Evolutionary conservation across 441 rosid genomes (phyloP).

Genomic region (Erysimum cheiri): DNA sequence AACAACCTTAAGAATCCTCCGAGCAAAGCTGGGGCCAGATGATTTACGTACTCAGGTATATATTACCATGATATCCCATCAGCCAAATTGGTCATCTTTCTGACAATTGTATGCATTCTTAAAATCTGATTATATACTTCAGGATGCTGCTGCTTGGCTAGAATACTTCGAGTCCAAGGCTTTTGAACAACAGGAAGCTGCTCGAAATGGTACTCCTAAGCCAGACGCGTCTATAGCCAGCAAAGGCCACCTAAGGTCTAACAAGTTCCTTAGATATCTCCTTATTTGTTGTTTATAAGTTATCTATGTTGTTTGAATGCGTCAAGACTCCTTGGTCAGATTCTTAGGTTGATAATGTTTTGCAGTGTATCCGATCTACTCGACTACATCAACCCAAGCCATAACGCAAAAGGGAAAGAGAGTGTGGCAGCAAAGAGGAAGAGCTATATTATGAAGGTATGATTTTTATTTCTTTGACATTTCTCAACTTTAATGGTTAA

Average conservation of each 20-base stretch:
- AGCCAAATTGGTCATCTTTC: slow-evolving; percentile 29
- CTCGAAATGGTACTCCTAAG: slow-evolving; percentile 77
- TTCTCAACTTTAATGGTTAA: slow-evolving; percentile 8
- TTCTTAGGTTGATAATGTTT: slow-evolving; percentile 41
- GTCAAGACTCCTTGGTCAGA: slow-evolving; percentile 29
- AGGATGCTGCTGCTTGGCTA: slow-evolving; percentile 88
- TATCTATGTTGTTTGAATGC: slow-evolving; percentile 25
- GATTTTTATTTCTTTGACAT: not conserved
- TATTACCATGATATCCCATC: slow-evolving; percentile 17
- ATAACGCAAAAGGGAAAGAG: slow-evolving; percentile 67
- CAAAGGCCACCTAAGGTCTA: slow-evolving; percentile 79
- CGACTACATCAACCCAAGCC: slow-evolving; percentile 78
- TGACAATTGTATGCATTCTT: slow-evolving; percentile 18
- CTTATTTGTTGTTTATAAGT: slow-evolving; percentile 26
- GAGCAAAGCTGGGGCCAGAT: slow-evolving; percentile 77
- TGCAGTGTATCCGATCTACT: slow-evolving; percentile 81
- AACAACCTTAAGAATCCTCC: slow-evolving; percentile 72
- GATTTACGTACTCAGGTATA: slow-evolving; percentile 82
- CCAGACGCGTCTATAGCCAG: slow-evolving; percentile 86
- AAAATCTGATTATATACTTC: slow-evolving; percentile 31
- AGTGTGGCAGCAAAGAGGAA: slow-evolving; percentile 60
- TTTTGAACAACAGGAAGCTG: slow-evolving; percentile 83
- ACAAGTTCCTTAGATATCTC: slow-evolving; percentile 25
- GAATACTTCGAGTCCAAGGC: slow-evolving; percentile 83
- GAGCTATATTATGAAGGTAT: slow-evolving; percentile 62